Evolutionary conservation across 2,329 filamentous ascomycete species (phyloP).

Genomic region (Furcasterigmium furcatum): DNA sequence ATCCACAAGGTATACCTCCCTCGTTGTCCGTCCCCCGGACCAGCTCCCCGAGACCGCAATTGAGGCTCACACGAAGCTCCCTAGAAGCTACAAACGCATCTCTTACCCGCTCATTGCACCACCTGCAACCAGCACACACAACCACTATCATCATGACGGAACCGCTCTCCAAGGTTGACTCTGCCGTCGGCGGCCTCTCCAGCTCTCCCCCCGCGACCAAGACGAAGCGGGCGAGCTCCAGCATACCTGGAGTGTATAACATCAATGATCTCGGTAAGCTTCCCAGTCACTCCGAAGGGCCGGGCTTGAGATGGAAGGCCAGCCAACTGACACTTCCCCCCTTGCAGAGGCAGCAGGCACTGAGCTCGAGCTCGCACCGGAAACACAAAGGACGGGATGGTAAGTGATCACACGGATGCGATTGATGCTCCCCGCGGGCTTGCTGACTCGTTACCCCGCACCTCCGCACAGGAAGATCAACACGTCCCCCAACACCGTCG

Average conservation of each 20-base stretch:
- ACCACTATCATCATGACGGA: conserved; percentile 32
- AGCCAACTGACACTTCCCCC: neutral
- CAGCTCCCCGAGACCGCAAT: too few relatives aligned
- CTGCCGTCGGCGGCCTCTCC: conserved; percentile 77
- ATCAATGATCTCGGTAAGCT: conserved; percentile 80
- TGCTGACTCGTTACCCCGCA: neutral
- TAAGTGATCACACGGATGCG: too few relatives aligned
- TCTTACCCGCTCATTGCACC: neutral
- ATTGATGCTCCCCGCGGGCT: too few relatives aligned
- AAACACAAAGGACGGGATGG: conserved; percentile 88
- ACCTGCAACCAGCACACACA: conserved; percentile 3
- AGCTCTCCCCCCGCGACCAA: conserved; percentile 59
- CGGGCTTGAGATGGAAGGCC: conserved; percentile 8
- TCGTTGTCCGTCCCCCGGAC: too few relatives aligned
- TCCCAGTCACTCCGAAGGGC: conserved; percentile 4
- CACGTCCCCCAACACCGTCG: conserved; percentile 71
- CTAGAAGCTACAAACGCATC: neutral
- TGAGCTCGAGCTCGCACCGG: conserved; percentile 69
- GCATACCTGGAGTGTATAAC: conserved; percentile 71
- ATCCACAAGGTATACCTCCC: conserved; percentile 8
- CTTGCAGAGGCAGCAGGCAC: conserved; percentile 67
- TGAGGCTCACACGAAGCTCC: neutral
- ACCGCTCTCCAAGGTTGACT: conserved; percentile 85
- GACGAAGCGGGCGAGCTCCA: conserved; percentile 72
- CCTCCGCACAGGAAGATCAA: conserved; percentile 77